Evolutionary conservation across 1,284 basidiomycete species (phyloP).

Genomic region (Athelia sp.): DNA sequence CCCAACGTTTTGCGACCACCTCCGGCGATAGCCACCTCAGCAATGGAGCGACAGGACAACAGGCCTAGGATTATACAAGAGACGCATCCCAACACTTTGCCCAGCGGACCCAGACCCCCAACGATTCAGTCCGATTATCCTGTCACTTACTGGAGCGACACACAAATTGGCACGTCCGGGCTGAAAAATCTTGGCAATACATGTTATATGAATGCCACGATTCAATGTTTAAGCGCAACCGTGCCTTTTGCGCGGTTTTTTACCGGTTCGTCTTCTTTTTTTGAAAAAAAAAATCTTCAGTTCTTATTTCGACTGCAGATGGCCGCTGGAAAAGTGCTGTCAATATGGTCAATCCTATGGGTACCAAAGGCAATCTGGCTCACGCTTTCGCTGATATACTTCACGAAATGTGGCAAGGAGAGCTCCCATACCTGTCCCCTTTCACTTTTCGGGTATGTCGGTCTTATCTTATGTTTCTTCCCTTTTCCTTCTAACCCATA

Average conservation of each 20-base stretch:
- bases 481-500: not conserved
- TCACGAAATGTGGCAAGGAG: conserved; percentile 85
- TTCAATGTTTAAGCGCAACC: conserved; percentile 93
- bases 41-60: conserved; percentile 65
- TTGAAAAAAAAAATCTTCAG: conserved; percentile 2
- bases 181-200: conserved; percentile 97
- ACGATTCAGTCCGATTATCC: conserved; percentile 68
- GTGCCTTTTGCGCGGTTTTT: conserved; percentile 90
- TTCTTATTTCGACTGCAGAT: conserved; percentile 39
- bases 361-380: conserved; percentile 85
- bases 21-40: conserved; percentile 64
- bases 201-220: conserved; percentile 98
- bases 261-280: conserved; percentile 46
- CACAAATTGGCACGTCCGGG: conserved; percentile 78
- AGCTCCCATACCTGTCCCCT: conserved; percentile 82
- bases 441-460: conserved; percentile 77
- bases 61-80: conserved; percentile 42
- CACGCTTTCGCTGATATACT: conserved; percentile 82
- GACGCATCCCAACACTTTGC: conserved; percentile 15
- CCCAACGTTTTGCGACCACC: conserved; percentile 70
- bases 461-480: conserved; percentile 3
- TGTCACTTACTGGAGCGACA: conserved; percentile 76
- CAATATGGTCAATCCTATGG: conserved; percentile 84
- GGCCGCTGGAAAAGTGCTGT: conserved; percentile 85
- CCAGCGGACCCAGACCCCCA: conserved; percentile 30